phyloP scores from a whole-genome alignment of 148 eudicot genomes.

The Talinum fruticosum region DNA sequence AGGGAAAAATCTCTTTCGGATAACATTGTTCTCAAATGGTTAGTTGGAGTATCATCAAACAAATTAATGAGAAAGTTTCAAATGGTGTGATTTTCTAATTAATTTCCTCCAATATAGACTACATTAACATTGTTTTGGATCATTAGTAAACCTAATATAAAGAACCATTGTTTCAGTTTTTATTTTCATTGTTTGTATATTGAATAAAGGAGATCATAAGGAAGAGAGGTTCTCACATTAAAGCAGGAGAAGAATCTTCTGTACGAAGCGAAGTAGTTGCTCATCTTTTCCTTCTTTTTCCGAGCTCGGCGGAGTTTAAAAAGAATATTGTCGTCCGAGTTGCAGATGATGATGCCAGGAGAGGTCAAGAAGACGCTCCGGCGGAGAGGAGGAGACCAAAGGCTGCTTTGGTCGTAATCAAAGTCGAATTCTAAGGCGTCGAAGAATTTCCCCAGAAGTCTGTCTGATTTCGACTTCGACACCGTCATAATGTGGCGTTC shows the following conservation, averaged over 20 bases:
- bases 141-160: too few relatives aligned
- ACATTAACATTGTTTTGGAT: too few relatives aligned
- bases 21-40: too few relatives aligned
- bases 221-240: too few relatives aligned
- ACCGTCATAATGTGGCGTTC: constrained; percentile 32
- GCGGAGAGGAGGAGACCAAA: constrained; percentile 64
- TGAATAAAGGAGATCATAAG: too few relatives aligned
- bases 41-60: too few relatives aligned
- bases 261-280: not conserved
- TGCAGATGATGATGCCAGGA: constrained; percentile 27
- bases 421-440: constrained; percentile 64
- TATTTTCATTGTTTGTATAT: too few relatives aligned
- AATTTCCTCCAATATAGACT: too few relatives aligned
- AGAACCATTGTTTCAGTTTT: too few relatives aligned
- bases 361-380: constrained; percentile 39
- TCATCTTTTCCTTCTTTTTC: constrained; percentile 21
- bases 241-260: constrained; percentile 23
- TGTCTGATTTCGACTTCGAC: constrained; percentile 49
- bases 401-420: constrained; percentile 44
- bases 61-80: too few relatives aligned
- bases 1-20: too few relatives aligned
- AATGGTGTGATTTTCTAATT: too few relatives aligned
- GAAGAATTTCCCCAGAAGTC: constrained; percentile 52
- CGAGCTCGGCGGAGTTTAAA: not conserved
- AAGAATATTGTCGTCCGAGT: constrained; percentile 16